Percentiles rank a stretch among this genome's conserved stretches.
Evolutionary conservation across 2,329 filamentous ascomycete species (phyloP).

Genomic region (Nannizziopsis arthrosporioides): DNA sequence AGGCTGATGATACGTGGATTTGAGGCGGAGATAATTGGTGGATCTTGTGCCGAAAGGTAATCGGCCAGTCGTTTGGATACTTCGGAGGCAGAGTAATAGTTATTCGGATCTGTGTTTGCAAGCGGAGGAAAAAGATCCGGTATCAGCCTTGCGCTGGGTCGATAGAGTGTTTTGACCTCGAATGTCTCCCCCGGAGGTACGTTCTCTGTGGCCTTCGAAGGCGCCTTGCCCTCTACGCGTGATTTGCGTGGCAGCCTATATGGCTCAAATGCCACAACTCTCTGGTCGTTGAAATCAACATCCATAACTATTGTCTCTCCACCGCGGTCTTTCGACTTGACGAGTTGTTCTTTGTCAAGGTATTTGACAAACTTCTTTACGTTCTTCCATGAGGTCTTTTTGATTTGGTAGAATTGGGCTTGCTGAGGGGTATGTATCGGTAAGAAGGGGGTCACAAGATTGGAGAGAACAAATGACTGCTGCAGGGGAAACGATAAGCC

Average conservation of each 20-base stretch:
- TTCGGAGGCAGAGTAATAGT: slow-evolving; percentile 49
- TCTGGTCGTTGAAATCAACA: slow-evolving; percentile 50
- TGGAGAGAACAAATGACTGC: slow-evolving; percentile 52
- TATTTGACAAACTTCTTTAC: slow-evolving; percentile 59
- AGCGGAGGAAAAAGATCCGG: slow-evolving; percentile 42
- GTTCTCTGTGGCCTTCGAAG: slow-evolving; percentile 24
- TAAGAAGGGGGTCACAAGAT: slow-evolving; percentile 54
- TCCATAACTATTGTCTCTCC: slow-evolving; percentile 54
- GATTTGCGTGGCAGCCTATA: slow-evolving; percentile 48
- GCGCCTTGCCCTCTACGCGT: slow-evolving; percentile 25
- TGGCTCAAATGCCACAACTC: slow-evolving; percentile 46
- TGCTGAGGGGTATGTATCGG: slow-evolving; percentile 47
- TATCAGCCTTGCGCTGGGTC: slow-evolving; percentile 46
- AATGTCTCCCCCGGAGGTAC: slow-evolving; percentile 34
- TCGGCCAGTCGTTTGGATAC: slow-evolving; percentile 46
- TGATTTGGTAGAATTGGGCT: slow-evolving; percentile 51
- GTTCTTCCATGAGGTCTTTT: slow-evolving; percentile 60
- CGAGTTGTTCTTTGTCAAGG: slow-evolving; percentile 51
- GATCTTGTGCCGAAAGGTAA: slow-evolving; percentile 47
- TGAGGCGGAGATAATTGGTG: slow-evolving; percentile 42
- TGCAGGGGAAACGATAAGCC: slow-evolving; percentile 52
- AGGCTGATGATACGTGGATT: slow-evolving; percentile 53
- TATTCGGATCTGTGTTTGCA: slow-evolving; percentile 39
- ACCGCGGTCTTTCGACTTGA: slow-evolving; percentile 54
- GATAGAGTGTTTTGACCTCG: slow-evolving; percentile 42